Conservation (phyloP, 2,329 filamentous ascomycete genomes). For the Xylariaceae sp. region DNA sequence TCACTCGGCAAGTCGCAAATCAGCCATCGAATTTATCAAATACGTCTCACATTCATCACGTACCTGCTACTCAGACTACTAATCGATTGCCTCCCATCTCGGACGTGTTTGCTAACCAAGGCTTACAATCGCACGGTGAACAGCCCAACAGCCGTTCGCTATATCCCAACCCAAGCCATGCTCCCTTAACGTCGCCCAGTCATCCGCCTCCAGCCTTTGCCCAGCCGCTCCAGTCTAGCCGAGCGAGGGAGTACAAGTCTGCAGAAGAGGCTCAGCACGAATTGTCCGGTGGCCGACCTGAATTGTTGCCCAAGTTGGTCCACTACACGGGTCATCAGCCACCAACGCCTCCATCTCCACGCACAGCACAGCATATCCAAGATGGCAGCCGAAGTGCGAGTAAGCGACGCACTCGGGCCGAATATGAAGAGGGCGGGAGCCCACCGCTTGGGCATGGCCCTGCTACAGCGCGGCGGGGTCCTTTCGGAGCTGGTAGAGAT, state of each 20-base stretch:
- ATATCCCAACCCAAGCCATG: slow-evolving; percentile 62
- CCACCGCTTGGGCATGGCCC: slow-evolving; percentile 76
- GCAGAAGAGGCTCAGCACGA: slow-evolving; percentile 94
- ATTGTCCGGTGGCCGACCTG: slow-evolving; percentile 84
- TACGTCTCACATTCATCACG: slow-evolving; percentile 86
- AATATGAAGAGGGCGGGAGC: slow-evolving; percentile 90
- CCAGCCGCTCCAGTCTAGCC: slow-evolving; percentile 54
- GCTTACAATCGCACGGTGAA: slow-evolving; percentile 63
- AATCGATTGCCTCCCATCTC: slow-evolving; percentile 92
- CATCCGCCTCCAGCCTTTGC: slow-evolving; percentile 57
- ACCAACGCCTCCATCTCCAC: slow-evolving; percentile 82
- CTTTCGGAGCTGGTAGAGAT: slow-evolving; percentile 78
- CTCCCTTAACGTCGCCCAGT: slow-evolving; percentile 73
- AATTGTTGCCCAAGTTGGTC: slow-evolving; percentile 87
- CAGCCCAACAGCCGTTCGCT: slow-evolving; percentile 43
- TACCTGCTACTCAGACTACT: slow-evolving; percentile 81
- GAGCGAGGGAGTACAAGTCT: slow-evolving; percentile 85
- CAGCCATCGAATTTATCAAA: slow-evolving; percentile 79
- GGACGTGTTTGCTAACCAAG: slow-evolving; percentile 82
- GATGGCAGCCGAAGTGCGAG: slow-evolving; percentile 58
- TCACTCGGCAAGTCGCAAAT: slow-evolving; percentile 75
- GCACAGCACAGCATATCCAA: slow-evolving; percentile 47
- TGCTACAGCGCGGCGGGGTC: slow-evolving; percentile 58
- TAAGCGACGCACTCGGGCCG: slow-evolving; percentile 76
- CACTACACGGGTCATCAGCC: slow-evolving; percentile 95